Evolutionary conservation across 1,139 yeast genomes (phyloP).

Genomic region (Pichia sp.): DNA sequence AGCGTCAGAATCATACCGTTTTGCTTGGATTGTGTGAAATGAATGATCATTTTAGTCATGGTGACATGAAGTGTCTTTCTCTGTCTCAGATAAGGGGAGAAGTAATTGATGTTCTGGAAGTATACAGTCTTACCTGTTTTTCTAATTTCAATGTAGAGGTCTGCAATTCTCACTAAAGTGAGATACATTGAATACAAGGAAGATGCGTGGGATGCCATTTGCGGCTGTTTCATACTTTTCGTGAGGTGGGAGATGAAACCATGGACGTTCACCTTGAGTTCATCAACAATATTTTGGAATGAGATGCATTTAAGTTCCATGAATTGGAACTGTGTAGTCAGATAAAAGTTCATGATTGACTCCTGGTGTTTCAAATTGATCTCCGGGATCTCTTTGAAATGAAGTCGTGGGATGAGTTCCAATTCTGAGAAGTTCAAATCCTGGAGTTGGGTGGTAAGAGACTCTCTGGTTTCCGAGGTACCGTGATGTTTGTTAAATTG

Average conservation of each 20-base stretch:
- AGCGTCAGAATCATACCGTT: constrained; percentile 48
- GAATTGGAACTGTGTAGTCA: constrained; percentile 9
- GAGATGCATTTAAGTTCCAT: constrained; percentile 7
- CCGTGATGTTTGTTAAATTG: constrained; percentile 5
- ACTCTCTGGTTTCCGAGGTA: constrained; percentile 1
- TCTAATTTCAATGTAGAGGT: constrained; percentile 26
- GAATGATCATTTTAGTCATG: constrained; percentile 35
- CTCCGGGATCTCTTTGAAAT: constrained; percentile 6
- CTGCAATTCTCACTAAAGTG: constrained; percentile 24
- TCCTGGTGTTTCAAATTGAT: constrained; percentile 11
- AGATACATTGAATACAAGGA: constrained; percentile 22
- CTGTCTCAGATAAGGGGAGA: constrained; percentile 20
- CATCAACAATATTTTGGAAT: constrained; percentile 12
- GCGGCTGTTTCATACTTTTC: neutral
- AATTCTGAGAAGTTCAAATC: constrained; percentile 10
- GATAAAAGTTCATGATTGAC: constrained; percentile 9
- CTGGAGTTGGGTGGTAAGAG: neutral
- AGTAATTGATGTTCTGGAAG: constrained; percentile 22
- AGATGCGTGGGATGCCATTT: neutral
- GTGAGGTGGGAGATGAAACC: constrained; percentile 8
- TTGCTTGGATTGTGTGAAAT: constrained; percentile 41
- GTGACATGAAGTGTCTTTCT: constrained; percentile 20
- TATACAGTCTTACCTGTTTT: constrained; percentile 26
- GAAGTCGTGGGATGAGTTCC: constrained; percentile 1
- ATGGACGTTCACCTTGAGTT: constrained; percentile 12